Base-by-base conservation (phyloP, 139 green algal species). In the Raphidocelis subcapitata region DNA sequence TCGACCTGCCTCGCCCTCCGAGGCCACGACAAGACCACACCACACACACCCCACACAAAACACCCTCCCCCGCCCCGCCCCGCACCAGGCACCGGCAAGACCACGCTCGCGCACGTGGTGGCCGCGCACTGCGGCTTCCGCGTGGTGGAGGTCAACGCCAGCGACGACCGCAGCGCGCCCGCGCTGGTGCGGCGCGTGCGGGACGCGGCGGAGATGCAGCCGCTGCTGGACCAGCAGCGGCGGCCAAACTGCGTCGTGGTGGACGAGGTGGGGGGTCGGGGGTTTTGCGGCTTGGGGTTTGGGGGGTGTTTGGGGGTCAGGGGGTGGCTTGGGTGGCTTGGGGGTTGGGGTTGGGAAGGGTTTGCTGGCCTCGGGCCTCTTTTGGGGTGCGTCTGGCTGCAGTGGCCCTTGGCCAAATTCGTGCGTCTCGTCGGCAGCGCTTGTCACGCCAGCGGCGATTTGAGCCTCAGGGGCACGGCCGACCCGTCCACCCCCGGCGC, bases 61-160 rank as follows among this genome's bases (percentile, higher is more conserved):
- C 18, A 4, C 5, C 8, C 31, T 5, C 60, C 29, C 41, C 5
- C 16, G 37, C 31, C 21, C 41, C 14, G 5, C 4, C 5, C 29
- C 32, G 15, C 63, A 76, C 41, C 89, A 88, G 95, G 96, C 26
- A 66, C 95, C 32, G 96, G 96, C 41, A 99, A 99, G 80, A 99
- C 96, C 4, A 99, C 93, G 0, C 80, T 99, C 41, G 96, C 93
- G 2, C 94, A 99, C 69, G 86, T 98, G 21, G 88, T 89, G 3
- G 96, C 95, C 0, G 60, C 72, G 16, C 94, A 98, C 76, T 98
- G 95, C 75, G 95, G 96, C 44, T 99, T 99, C 79, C 80, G 91
- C 10, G 81, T 92, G 0, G 80, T 96, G 44, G 95, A 98, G 83
- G 93, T 99, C 84, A 98, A 99, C 73, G 95, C 95, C 18, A 91